phyloP scores from a whole-genome alignment of 306 rosid genomes.

The Cucumis cinereus region DNA sequence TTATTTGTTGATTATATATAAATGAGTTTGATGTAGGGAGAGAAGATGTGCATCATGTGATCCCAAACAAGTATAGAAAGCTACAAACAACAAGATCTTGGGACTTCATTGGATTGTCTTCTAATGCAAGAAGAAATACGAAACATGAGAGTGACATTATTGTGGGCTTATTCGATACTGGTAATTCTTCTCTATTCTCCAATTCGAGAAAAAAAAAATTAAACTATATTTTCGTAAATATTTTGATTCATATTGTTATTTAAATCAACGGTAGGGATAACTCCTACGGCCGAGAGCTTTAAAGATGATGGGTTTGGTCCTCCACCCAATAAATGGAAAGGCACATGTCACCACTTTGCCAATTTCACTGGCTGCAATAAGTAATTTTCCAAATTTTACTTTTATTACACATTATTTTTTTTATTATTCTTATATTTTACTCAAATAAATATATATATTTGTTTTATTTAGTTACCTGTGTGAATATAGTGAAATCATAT shows the following conservation, averaged over 20 bases:
- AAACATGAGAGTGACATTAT: conserved; percentile 35
- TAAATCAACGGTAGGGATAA: conserved; percentile 30
- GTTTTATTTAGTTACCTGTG: no score
- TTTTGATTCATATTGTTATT: no score
- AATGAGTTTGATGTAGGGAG: conserved; percentile 19
- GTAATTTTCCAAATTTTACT: conserved; percentile 9
- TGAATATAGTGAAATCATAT: no score
- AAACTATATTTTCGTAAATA: neutral
- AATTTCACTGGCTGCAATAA: conserved; percentile 92
- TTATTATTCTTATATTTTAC: no score
- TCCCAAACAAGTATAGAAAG: conserved; percentile 50
- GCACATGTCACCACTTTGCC: conserved; percentile 46
- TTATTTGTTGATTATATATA: neutral
- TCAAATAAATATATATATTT: no score
- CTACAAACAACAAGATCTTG: conserved; percentile 86
- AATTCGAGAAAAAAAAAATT: no score
- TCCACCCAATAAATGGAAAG: conserved; percentile 84
- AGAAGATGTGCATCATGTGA: conserved; percentile 46
- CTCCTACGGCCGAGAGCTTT: conserved; percentile 74
- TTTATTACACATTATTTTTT: neutral
- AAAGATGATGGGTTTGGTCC: conserved; percentile 59
- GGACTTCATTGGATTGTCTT: conserved; percentile 69
- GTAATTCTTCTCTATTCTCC: conserved; percentile 13
- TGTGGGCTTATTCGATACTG: conserved; percentile 77
- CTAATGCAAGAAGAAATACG: conserved; percentile 48